phyloP scores from a whole-genome alignment of 2,329 filamentous ascomycete genomes.

The Cryphonectria japonica region DNA sequence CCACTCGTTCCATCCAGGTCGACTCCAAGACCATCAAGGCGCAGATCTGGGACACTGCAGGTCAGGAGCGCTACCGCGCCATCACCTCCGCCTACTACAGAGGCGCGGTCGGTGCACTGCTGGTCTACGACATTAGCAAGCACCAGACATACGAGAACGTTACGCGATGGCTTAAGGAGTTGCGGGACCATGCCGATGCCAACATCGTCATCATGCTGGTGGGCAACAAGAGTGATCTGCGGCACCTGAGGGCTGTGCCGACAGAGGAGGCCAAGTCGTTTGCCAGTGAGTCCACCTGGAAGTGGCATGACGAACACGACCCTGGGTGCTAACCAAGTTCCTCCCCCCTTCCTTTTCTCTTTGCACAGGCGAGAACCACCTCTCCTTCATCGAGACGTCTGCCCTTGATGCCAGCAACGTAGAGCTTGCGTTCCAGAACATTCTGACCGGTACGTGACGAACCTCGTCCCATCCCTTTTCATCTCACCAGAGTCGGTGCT shows the following conservation, averaged over 20 bases:
- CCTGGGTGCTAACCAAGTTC: conserved; percentile 34
- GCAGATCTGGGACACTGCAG: conserved; percentile 99
- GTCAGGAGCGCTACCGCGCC: conserved; percentile 97
- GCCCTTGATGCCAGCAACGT: conserved; percentile 99
- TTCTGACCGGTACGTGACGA: conserved; percentile 81
- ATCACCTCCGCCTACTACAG: conserved; percentile 99
- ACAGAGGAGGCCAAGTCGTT: conserved; percentile 98
- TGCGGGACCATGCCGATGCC: conserved; percentile 95
- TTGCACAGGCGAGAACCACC: conserved; percentile 83
- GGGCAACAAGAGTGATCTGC: conserved; percentile 99
- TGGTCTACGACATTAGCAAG: conserved; percentile 99
- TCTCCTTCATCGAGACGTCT: conserved; percentile 99
- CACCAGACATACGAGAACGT: conserved; percentile 99
- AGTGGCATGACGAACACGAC: background rate
- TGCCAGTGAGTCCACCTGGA: conserved; percentile 66
- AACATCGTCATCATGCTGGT: conserved; percentile 99
- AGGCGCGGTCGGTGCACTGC: conserved; percentile 92
- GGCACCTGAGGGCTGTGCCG: conserved; percentile 92
- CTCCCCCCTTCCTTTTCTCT: too few species aligned
- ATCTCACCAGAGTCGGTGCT: conserved; percentile 13
- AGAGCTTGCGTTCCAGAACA: conserved; percentile 99
- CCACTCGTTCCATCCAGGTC: conserved; percentile 97
- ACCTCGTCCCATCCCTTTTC: background rate
- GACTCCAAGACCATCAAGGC: conserved; percentile 99
- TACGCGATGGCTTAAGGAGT: conserved; percentile 97